Conservation (phyloP, 2,329 filamentous ascomycete species). For the Aspergillus latus region DNA sequence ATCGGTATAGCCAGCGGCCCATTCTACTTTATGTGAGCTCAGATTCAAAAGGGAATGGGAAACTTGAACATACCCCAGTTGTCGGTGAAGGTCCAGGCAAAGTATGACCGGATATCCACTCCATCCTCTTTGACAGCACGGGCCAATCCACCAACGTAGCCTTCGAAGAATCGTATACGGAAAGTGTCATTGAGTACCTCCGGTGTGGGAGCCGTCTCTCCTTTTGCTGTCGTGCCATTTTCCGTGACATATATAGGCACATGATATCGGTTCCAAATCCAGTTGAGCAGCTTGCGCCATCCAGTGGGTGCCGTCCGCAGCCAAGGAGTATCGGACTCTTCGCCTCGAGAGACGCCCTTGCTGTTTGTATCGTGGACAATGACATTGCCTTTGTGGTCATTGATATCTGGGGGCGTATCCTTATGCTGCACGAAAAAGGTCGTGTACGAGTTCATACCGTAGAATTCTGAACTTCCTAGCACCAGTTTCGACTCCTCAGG, state of each 20-base stretch:
- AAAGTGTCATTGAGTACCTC: conserved; percentile 74
- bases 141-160: conserved; percentile 67
- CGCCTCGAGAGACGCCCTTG: conserved; percentile 67
- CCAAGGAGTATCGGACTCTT: conserved; percentile 76
- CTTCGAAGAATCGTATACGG: conserved; percentile 70
- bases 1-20: conserved; percentile 79
- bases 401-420: conserved; percentile 48
- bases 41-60: neutral
- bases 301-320: conserved; percentile 69
- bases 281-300: conserved; percentile 70
- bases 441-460: conserved; percentile 86
- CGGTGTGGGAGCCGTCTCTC: conserved; percentile 68
- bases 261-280: conserved; percentile 71
- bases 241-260: conserved; percentile 79
- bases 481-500: conserved; percentile 67
- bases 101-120: conserved; percentile 71
- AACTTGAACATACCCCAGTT: conserved; percentile 46
- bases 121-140: conserved; percentile 61
- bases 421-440: conserved; percentile 77
- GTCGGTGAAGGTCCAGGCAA: conserved; percentile 79
- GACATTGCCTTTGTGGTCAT: conserved; percentile 72
- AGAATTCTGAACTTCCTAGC: conserved; percentile 78
- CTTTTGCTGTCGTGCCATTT: conserved; percentile 77
- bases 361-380: conserved; percentile 68
- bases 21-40: conserved; percentile 52